Percentiles rank a stretch among this genome's conserved stretches.
Conservation (phyloP, 306 rosid genomes). For the Vigna angularis region DNA sequence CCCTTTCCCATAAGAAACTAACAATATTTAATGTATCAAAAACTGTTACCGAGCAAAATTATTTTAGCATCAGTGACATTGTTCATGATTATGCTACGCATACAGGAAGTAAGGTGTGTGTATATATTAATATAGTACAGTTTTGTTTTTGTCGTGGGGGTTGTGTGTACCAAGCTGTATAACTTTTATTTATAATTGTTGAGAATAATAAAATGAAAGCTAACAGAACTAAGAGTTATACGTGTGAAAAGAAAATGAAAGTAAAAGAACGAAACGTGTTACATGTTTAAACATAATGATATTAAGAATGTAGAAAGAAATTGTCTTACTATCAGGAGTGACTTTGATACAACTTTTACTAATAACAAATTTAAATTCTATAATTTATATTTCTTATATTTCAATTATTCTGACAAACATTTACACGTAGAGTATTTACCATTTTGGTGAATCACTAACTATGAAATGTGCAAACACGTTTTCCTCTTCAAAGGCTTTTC, state of each 20-base stretch:
- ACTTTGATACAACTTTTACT: too few relatives aligned
- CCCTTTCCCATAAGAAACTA: neutral
- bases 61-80: neutral
- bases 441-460: neutral
- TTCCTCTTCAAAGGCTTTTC: neutral
- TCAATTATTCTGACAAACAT: neutral
- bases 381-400: too few relatives aligned
- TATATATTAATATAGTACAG: neutral
- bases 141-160: slow-evolving; percentile 14
- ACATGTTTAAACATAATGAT: too few relatives aligned
- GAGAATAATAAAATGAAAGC: too few relatives aligned
- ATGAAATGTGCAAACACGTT: neutral
- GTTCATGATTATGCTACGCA: too few relatives aligned
- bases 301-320: too few relatives aligned
- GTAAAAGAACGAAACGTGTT: too few relatives aligned
- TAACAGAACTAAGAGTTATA: too few relatives aligned
- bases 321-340: too few relatives aligned
- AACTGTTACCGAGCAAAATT: neutral
- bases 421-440: neutral
- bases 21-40: neutral
- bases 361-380: too few relatives aligned
- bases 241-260: too few relatives aligned
- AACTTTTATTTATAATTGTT: too few relatives aligned
- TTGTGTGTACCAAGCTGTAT: slow-evolving; percentile 7
- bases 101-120: neutral